Evolutionary conservation across 345 rosid genomes (phyloP).

Genomic region (Lepidium didymum): DNA sequence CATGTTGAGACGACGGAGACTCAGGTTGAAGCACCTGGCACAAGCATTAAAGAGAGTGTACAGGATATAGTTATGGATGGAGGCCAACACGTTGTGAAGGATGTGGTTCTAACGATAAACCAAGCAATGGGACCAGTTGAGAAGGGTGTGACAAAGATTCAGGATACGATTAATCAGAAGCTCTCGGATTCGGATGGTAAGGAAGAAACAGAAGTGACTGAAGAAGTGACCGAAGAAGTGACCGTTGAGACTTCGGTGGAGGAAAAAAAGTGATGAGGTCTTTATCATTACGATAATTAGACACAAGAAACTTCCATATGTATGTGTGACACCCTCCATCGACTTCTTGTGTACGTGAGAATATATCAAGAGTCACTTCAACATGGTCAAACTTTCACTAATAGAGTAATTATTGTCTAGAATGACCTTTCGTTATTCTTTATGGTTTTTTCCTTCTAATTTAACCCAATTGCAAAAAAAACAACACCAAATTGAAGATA

Average conservation of each 20-base stretch:
- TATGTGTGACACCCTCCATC: not conserved
- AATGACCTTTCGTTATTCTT: no score
- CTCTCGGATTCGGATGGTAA: slow-evolving; percentile 28
- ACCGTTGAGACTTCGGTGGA: slow-evolving; percentile 25
- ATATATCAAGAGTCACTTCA: no score
- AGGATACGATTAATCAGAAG: slow-evolving; percentile 50
- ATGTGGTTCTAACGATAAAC: slow-evolving; percentile 76
- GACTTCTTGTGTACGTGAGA: no score
- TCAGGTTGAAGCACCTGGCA: slow-evolving; percentile 63
- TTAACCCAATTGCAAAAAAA: no score
- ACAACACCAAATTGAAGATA: no score
- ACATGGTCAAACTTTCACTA: no score
- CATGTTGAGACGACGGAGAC: slow-evolving; percentile 41
- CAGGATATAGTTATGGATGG: slow-evolving; percentile 82
- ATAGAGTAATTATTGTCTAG: no score
- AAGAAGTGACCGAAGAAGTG: slow-evolving; percentile 29
- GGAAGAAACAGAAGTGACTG: slow-evolving; percentile 31
- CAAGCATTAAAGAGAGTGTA: slow-evolving; percentile 70
- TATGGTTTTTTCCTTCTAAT: no score
- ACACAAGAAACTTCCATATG: not conserved
- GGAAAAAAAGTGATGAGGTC: slow-evolving; percentile 1
- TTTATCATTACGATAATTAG: not conserved
- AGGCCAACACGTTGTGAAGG: slow-evolving; percentile 66
- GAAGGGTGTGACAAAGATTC: slow-evolving; percentile 79
- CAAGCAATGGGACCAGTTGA: slow-evolving; percentile 84